These are phyloP conservation scores for Zhuliangozyma parablackwelliae DNA, from an alignment of 1,139 yeast species.

Conservation along the genomic window DNA sequence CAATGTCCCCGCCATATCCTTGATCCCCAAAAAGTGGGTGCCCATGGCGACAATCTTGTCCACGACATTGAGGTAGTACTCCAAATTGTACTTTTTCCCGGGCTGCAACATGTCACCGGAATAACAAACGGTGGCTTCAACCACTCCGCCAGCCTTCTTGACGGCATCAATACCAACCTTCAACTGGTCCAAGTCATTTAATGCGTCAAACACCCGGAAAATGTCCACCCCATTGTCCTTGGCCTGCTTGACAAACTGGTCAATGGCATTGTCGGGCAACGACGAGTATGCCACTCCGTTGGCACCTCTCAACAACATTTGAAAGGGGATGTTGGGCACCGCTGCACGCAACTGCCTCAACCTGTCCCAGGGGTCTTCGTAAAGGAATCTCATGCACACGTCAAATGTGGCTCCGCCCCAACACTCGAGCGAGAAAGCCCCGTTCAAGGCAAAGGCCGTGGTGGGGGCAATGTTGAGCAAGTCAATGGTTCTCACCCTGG, in stretches of 20 bases:
- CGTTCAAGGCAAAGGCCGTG: constrained; percentile 84
- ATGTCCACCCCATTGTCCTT: constrained; percentile 95
- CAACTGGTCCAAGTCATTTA: constrained; percentile 93
- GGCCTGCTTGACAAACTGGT: constrained; percentile 92
- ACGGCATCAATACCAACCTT: constrained; percentile 98
- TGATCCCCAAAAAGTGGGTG: constrained; percentile 93
- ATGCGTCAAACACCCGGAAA: constrained; percentile 95
- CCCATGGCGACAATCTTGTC: constrained; percentile 89
- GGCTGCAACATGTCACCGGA: constrained; percentile 97
- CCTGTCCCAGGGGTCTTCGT: constrained; percentile 99
- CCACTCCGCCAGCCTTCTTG: constrained; percentile 97
- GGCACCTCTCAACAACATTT: constrained; percentile 98
- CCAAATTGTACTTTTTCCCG: constrained; percentile 92
- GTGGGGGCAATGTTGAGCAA: constrained; percentile 87
- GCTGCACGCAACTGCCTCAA: constrained; percentile 78
- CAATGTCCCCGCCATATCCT: constrained; percentile 99
- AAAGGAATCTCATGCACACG: constrained; percentile 95
- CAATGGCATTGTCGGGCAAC: constrained; percentile 96
- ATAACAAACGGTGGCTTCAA: constrained; percentile 96
- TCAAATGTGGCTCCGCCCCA: constrained; percentile 99
- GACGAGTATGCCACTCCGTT: constrained; percentile 98
- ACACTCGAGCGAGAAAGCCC: constrained; percentile 94
- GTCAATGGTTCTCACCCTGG: constrained; percentile 94
- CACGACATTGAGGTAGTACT: constrained; percentile 77
- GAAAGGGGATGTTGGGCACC: constrained; percentile 98